Percentiles rank a stretch among this genome's conserved stretches.
Evolutionary conservation across 768 basidiomycete species (phyloP).

Genomic region (Lanmaoa pseudosensibilis): DNA sequence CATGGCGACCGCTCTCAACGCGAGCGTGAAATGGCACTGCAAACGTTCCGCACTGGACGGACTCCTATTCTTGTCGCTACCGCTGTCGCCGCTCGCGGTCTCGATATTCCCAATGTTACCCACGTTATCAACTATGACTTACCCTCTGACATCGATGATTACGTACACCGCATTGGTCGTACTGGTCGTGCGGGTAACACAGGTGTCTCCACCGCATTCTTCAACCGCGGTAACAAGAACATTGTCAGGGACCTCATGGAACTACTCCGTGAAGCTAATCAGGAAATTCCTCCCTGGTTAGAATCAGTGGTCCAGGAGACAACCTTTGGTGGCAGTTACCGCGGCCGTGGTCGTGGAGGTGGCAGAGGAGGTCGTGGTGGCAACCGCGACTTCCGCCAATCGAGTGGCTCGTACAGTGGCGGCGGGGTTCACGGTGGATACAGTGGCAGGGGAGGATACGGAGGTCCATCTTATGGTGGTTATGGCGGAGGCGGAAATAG

Average conservation of each 20-base stretch:
- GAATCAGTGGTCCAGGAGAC: conserved; percentile 83
- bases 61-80: conserved; percentile 98
- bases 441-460: conserved; percentile 43
- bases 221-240: conserved; percentile 89
- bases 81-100: conserved; percentile 96
- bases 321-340: conserved; percentile 59
- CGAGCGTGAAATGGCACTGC: conserved; percentile 93
- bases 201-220: conserved; percentile 94
- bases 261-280: conserved; percentile 92
- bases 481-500: conserved; percentile 30
- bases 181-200: conserved; percentile 99
- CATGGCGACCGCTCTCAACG: conserved; percentile 98
- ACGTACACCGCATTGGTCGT: conserved; percentile 97
- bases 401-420: conserved; percentile 29
- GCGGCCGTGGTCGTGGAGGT: conserved; percentile 57
- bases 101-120: conserved; percentile 98
- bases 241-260: conserved; percentile 92
- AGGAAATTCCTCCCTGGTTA: conserved; percentile 90
- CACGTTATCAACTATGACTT: conserved; percentile 99
- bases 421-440: conserved; percentile 38
- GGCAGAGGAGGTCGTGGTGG: conserved; percentile 38
- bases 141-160: conserved; percentile 97
- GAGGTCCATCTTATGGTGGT: conserved; percentile 34
- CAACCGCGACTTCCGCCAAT: conserved; percentile 36
- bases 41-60: conserved; percentile 92